phyloP scores from a whole-genome alignment of 1,139 yeast species.

The Suhomyces terraborum region DNA sequence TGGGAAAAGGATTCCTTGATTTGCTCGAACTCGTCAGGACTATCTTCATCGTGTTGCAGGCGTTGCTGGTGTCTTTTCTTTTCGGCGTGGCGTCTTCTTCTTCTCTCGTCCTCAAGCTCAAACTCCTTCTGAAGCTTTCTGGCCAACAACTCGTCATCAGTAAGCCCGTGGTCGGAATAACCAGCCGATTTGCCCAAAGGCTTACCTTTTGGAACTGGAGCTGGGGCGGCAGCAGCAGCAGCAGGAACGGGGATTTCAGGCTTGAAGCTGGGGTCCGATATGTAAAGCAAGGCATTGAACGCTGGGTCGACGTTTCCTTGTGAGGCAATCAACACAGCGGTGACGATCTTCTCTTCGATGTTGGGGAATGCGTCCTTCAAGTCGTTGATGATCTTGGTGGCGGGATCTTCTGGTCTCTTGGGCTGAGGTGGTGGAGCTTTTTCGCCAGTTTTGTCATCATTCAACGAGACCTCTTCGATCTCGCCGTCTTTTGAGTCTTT shows the following conservation, averaged over 20 bases:
- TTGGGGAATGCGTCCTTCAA: conserved; percentile 83
- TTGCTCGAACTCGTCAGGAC: conserved; percentile 68
- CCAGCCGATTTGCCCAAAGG: conserved; percentile 1
- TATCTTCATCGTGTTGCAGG: conserved; percentile 24
- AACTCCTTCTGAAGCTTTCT: conserved; percentile 75
- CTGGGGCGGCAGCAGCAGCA: conserved; percentile 15
- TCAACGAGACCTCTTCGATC: conserved; percentile 19
- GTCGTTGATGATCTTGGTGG: conserved; percentile 51
- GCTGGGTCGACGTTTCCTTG: conserved; percentile 81
- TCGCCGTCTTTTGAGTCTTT: not conserved
- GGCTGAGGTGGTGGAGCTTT: conserved; percentile 61
- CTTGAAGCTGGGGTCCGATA: conserved; percentile 74
- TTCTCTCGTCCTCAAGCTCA: conserved; percentile 45
- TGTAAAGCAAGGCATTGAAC: conserved; percentile 78
- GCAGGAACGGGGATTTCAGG: conserved; percentile 55
- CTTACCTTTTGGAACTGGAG: not conserved
- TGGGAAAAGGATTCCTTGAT: conserved; percentile 69
- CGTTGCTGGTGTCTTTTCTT: conserved; percentile 21
- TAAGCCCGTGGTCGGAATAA: conserved; percentile 29
- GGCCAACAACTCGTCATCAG: conserved; percentile 84
- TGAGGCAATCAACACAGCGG: conserved; percentile 84
- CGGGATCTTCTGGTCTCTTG: conserved; percentile 65
- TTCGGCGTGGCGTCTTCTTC: conserved; percentile 28
- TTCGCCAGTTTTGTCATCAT: conserved; percentile 14
- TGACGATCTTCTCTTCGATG: conserved; percentile 66